Conservation (phyloP, 1,284 basidiomycete species). For the Fomitopsis palustris region DNA sequence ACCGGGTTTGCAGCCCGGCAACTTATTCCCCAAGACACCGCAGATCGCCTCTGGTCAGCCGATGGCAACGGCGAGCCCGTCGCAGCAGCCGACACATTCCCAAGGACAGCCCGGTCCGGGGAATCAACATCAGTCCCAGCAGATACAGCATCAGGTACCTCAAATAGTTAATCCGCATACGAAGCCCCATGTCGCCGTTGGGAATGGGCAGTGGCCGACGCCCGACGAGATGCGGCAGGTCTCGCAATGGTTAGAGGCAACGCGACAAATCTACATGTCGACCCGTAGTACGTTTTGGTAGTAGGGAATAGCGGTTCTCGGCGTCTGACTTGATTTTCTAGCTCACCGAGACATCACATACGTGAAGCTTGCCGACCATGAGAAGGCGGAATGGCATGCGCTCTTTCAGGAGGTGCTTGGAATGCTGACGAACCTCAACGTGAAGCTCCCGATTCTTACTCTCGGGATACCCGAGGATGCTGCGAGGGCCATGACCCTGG, state of each 20-base stretch:
- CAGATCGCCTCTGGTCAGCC: neutral
- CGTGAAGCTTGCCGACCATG: conserved; percentile 40
- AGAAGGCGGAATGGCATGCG: conserved; percentile 47
- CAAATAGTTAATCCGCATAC: neutral
- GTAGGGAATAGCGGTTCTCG: too few relatives aligned
- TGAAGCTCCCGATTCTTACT: conserved; percentile 45
- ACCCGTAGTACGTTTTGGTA: neutral
- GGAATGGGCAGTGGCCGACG: neutral
- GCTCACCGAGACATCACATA: neutral
- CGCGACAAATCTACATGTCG: neutral
- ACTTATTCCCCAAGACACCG: neutral
- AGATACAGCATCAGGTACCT: neutral
- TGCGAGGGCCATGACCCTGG: conserved; percentile 45
- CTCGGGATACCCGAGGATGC: conserved; percentile 41
- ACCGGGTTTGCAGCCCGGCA: neutral
- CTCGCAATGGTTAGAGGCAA: neutral
- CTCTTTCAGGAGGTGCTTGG: conserved; percentile 47
- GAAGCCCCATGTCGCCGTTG: neutral
- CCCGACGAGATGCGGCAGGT: neutral
- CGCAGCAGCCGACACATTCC: neutral
- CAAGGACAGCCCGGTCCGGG: neutral
- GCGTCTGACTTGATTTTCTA: neutral
- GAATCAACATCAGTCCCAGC: neutral
- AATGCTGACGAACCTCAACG: conserved; percentile 42
- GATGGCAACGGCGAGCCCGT: neutral